Conservation (phyloP, 2,329 filamentous ascomycete genomes). For the Pyricularia pennisetigena region DNA sequence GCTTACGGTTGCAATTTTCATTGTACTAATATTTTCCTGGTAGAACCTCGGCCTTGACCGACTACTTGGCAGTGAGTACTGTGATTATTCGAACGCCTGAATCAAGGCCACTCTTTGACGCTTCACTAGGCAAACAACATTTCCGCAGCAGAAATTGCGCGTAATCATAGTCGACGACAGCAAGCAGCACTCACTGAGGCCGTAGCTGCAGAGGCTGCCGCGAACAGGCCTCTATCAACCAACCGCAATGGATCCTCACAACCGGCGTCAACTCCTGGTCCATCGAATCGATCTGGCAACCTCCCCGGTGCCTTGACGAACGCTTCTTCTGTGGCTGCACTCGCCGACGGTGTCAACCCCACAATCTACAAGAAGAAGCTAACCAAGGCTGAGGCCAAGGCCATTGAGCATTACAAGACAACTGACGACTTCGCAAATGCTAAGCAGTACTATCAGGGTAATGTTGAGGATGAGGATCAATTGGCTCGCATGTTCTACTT, state of each 20-base stretch:
- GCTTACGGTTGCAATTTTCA: neutral
- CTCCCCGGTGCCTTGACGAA: conserved; percentile 2
- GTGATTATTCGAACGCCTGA: neutral
- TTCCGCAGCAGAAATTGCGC: conserved; percentile 45
- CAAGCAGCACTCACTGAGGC: conserved; percentile 11
- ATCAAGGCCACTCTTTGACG: neutral
- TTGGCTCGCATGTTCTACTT: conserved; percentile 39
- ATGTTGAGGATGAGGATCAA: conserved; percentile 39
- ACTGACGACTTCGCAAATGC: conserved; percentile 35
- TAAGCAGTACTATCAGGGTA: conserved; percentile 25
- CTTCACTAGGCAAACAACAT: conserved; percentile 57
- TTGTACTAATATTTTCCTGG: neutral
- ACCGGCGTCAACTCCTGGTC: conserved; percentile 2
- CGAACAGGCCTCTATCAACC: neutral
- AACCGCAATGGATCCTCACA: conserved; percentile 9
- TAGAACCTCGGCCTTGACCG: conserved; percentile 41
- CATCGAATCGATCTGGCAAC: neutral
- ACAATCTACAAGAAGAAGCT: conserved; percentile 26
- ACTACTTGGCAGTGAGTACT: conserved; percentile 34
- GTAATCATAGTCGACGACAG: conserved; percentile 13
- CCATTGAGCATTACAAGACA: conserved; percentile 45
- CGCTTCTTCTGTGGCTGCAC: conserved; percentile 7
- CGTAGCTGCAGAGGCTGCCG: neutral
- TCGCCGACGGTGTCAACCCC: conserved; percentile 14
- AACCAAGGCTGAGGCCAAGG: conserved; percentile 42